Evolutionary conservation across 208 protist genomes (phyloP), one percentile per base, ranked within the genome.

Genomic region (Tritrichomonas musculus): DNA sequence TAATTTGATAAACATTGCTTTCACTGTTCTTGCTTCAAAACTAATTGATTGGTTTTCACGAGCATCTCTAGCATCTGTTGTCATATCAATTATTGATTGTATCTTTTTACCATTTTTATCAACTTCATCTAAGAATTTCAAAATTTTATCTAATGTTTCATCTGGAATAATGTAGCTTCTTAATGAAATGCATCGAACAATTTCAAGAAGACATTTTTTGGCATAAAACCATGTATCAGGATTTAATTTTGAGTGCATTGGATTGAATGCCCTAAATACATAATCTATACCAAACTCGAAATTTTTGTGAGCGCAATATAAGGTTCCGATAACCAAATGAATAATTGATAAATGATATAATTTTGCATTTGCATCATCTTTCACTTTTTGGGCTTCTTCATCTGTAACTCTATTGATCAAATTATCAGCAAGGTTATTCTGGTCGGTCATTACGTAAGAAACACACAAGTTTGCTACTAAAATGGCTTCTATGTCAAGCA

Each of bases 101-200:
- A 82, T 82, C 33, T 82, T 82, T 92, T 97, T 97, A 47, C 97
- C 98, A 92, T 97, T 96, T 30, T 95, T 94, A 92, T 98, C 97
- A 0, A 97, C 97, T 72, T 97, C 96, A 77, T 98, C 97, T 72
- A 99, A 97, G 95, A 99, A 99, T 44, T 94, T 92, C 49, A 98
- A 93, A 69, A 99, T 97, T 65, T 98, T 97, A 20, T 97, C 95
- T 84, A 97, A 97, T 17, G 97, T 97, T 17, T 94, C 94, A 94
- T 99, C 98, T 93, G 98, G 97, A 25, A 99, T 93, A 5, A 97
- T 96, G 17, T 98, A 97, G 97, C 98, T 98, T 94, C 99, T 97
- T 95, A 99, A 99, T 27, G 97, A 97, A 27, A 99, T 94, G 92
- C 97, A 96, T 96, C 98, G 98, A 8, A 96, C 95, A 47, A 98